These are phyloP conservation scores for Pulveroboletus sp. DNA, from an alignment of 768 basidiomycete species.

Conservation along the genomic window DNA sequence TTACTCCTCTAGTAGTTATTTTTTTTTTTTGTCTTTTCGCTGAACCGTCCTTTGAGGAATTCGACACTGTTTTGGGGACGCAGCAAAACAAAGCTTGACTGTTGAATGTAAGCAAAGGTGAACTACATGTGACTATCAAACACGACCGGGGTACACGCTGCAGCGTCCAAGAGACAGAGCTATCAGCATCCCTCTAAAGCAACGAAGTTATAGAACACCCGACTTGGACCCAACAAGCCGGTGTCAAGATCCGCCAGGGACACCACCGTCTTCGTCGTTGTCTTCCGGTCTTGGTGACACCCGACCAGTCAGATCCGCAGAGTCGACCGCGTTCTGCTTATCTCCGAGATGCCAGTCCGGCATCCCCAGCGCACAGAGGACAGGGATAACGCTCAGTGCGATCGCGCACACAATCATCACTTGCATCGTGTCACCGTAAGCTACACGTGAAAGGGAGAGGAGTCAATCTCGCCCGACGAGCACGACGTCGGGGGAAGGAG, in stretches of 20 bases:
- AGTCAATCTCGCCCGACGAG: neutral
- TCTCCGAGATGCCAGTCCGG: constrained; percentile 66
- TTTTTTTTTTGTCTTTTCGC: constrained; percentile 1
- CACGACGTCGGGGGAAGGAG: neutral
- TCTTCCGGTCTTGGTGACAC: neutral
- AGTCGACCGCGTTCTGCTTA: constrained; percentile 65
- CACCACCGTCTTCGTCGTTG: neutral
- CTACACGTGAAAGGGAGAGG: constrained; percentile 17
- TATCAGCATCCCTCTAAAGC: neutral
- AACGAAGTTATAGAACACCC: neutral
- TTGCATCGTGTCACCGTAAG: constrained; percentile 55
- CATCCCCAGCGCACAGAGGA: constrained; percentile 55
- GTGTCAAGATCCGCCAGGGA: neutral
- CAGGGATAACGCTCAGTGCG: constrained; percentile 50
- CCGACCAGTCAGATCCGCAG: constrained; percentile 19
- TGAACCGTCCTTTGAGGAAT: constrained; percentile 1
- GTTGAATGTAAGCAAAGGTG: neutral
- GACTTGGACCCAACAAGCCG: neutral
- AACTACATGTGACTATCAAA: no score
- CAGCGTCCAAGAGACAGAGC: no score
- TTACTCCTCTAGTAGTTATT: constrained; percentile 2
- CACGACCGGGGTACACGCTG: no score
- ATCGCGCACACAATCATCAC: constrained; percentile 52
- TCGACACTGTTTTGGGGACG: neutral
- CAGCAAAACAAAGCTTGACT: no score